Conservation (phyloP, 1,284 basidiomycete species). For the Bondarzewia mesenterica region DNA sequence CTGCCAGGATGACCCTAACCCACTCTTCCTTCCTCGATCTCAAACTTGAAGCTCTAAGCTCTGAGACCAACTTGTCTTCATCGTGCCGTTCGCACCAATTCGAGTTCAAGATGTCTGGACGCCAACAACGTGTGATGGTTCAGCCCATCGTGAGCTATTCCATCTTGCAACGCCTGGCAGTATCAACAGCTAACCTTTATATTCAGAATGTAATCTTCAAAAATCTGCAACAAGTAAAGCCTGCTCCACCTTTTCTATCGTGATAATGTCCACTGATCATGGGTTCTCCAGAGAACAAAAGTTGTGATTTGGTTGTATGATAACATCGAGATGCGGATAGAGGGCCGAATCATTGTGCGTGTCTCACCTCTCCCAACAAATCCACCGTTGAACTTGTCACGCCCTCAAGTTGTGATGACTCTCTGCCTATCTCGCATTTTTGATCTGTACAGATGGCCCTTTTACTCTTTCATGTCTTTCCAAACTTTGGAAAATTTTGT, state of each 20-base stretch:
- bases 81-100: constrained; percentile 11
- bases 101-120: constrained; percentile 69
- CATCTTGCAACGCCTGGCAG: constrained; percentile 2
- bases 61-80: constrained; percentile 5
- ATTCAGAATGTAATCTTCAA: constrained; percentile 97
- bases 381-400: constrained; percentile 20
- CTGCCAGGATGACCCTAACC: constrained; percentile 4
- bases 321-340: constrained; percentile 94
- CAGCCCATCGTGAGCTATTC: constrained; percentile 81
- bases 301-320: constrained; percentile 97
- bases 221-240: constrained; percentile 79
- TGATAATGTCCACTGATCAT: constrained; percentile 10
- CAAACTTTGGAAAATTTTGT: no score
- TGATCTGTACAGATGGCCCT: no score
- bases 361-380: background rate
- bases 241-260: background rate
- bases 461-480: no score
- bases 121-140: constrained; percentile 94
- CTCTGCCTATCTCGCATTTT: background rate
- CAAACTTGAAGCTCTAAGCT: no score
- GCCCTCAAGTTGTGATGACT: constrained; percentile 14
- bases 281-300: constrained; percentile 58
- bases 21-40: background rate
- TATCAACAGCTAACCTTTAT: constrained; percentile 10
- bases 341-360: constrained; percentile 93